Percentiles rank a stretch among this genome's conserved stretches.
These are phyloP conservation scores for Conticribra weissflogii DNA, from an alignment of 108 stramenopile genomes.

Conservation along the genomic window DNA sequence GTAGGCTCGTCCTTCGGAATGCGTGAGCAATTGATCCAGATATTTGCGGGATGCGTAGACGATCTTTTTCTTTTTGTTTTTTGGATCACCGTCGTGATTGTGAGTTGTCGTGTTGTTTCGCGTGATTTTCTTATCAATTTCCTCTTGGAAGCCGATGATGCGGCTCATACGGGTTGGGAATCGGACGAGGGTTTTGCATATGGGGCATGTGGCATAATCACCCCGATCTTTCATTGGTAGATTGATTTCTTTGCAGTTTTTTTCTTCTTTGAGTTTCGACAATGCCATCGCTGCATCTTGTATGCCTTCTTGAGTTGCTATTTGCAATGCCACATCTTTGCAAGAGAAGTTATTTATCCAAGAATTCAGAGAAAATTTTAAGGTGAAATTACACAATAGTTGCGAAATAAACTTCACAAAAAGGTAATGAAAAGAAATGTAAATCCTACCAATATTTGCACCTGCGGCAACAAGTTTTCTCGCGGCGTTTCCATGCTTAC, in stretches of 20 bases:
- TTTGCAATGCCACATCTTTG: slow-evolving; percentile 19
- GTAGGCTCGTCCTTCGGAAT: slow-evolving; percentile 23
- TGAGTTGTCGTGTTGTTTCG: background rate
- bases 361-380: background rate
- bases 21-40: slow-evolving; percentile 27
- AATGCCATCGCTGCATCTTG: slow-evolving; percentile 6
- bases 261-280: background rate
- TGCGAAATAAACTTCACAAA: too few relatives aligned
- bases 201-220: slow-evolving; percentile 15
- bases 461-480: slow-evolving; percentile 26
- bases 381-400: too few relatives aligned
- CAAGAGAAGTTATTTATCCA: slow-evolving; percentile 22
- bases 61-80: slow-evolving; percentile 10
- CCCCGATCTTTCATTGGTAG: background rate
- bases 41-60: slow-evolving; percentile 26
- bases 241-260: background rate
- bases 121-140: slow-evolving; percentile 9
- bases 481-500: too few relatives aligned
- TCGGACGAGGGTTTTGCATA: slow-evolving; percentile 21
- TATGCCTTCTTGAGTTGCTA: slow-evolving; percentile 15
- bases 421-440: too few relatives aligned
- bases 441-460: slow-evolving; percentile 9
- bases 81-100: background rate
- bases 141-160: slow-evolving; percentile 8
- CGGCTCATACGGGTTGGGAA: slow-evolving; percentile 34